Evolutionary conservation across 2,329 filamentous ascomycete genomes (phyloP).

Genomic region (Arthroderma uncinatum): DNA sequence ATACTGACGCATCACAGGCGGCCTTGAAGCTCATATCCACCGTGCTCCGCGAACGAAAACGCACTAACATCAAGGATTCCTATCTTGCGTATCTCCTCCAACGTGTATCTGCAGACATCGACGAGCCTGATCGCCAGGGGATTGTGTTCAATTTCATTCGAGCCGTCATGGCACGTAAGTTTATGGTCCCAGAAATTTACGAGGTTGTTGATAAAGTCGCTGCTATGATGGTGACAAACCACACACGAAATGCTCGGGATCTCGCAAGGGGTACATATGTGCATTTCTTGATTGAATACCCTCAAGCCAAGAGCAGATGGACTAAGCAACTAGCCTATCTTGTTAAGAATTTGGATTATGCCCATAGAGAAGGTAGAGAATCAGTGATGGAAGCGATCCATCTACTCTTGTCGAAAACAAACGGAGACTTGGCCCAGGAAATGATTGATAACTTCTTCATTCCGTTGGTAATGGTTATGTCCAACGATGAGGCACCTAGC

Average conservation of each 20-base stretch:
- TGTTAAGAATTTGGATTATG: conserved; percentile 80
- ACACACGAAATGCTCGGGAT: conserved; percentile 77
- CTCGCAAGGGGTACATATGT: conserved; percentile 81
- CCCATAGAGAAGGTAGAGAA: conserved; percentile 74
- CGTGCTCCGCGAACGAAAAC: conserved; percentile 68
- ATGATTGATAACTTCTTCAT: conserved; percentile 72
- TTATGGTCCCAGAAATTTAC: conserved; percentile 80
- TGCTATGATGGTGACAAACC: conserved; percentile 90
- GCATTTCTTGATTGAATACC: conserved; percentile 89
- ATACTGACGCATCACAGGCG: conserved; percentile 73
- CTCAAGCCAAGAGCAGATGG: conserved; percentile 81
- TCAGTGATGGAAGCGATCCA: conserved; percentile 90
- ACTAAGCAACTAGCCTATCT: conserved; percentile 81
- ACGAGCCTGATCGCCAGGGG: conserved; percentile 83
- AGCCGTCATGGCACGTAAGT: conserved; percentile 70
- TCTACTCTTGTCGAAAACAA: conserved; percentile 73
- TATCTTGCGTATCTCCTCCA: conserved; percentile 73
- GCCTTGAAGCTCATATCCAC: conserved; percentile 79
- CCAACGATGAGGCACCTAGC: conserved; percentile 77
- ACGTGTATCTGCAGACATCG: conserved; percentile 75
- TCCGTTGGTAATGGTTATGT: conserved; percentile 70
- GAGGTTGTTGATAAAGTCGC: conserved; percentile 83
- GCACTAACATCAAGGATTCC: conserved; percentile 64
- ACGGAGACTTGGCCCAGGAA: conserved; percentile 70
- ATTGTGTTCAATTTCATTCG: conserved; percentile 91